Base-by-base conservation (phyloP, 169 alveolate species). In the Eimeria praecox region DNA sequence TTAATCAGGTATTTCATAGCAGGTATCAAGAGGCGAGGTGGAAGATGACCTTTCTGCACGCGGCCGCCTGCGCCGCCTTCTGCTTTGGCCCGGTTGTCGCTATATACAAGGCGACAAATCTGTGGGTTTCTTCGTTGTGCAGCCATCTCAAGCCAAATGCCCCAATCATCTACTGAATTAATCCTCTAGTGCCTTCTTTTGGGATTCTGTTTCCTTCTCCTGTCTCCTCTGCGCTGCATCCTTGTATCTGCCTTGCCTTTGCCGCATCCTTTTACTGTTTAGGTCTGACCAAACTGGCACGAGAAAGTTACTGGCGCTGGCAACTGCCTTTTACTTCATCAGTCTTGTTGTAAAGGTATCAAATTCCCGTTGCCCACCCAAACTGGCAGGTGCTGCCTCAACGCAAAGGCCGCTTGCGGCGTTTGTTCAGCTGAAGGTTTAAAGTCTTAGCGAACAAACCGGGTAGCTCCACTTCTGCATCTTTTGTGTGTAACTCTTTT, bases 271-370 rank as follows among this genome's bases (percentile, higher is more conserved):
- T 30, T 9, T 78, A 40, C 71, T 82, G 62, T 73, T 9, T 66
- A 92, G 95, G 59, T 92, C 92, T 10, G 95, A 80, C 46, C 95
- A 92, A 42, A 40, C 95, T n/a, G 95, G 92, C 82, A 92, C 95
- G 5, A 35, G 77, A 64, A 33, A 38, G 91, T 82, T 92, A 46
- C 44, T 92, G 66, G 92, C 77, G 62, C 56, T 92, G 59, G 78
- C 95, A 20, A 20, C 95, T 33, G 42, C 44, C 85, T 46, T 87
- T 35, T 92, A 92, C 86, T 87, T 77, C 46, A n/a, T 78, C 24
- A 62, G 56, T 42, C 92, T 77, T 4, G 33, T 92, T 33, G 90
- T 49, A 44, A 92, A 80, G 90, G 95, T 80, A 40, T 14, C 64
- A 18, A 22, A 12, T 40, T 0, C 64, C 9, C 56, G 30, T 18